Evolutionary conservation across 192 early-diverging fungal species (phyloP), one percentile per base, ranked within the genome.

Genomic region (Mortierella hygrophila): DNA sequence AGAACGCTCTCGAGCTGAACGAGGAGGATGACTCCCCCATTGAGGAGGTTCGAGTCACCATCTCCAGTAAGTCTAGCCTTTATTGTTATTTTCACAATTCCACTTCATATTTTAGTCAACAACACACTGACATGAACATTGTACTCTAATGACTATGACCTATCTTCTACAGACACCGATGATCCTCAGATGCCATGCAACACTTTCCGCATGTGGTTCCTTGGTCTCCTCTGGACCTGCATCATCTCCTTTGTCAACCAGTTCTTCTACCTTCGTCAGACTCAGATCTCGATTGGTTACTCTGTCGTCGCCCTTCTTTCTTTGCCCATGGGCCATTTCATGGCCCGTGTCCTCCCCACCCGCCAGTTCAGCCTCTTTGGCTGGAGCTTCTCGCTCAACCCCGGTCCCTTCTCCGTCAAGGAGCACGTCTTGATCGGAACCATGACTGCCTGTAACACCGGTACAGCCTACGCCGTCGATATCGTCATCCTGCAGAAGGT

Each of bases 351-450:
- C 18, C 85, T 92, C 32, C 91, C 91, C 7, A 83, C 82, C 6
- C 72, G 18, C 38, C 91, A 88, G 49, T 89, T 81, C 41, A 93
- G 89, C 75, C 88, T 93, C 57, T 89, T 92, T 71, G 82, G 82
- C 26, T 23, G n/a, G 41, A 49, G 2, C 3, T 76, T 21, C 68
- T 93, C 87, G 41, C 89, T 89, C 71, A 94, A 94, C 78, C 93
- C 93, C 42, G 93, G 93, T 13, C 82, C 89, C 35, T 94, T 94
- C 82, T 88, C 88, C 23, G 84, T 93, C 74, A 94, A 94, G 91
- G 92, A 92, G 75, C 92, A 92, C 70, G 83, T 81, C 74, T 18
- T 91, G 68, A 87, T 92, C 57, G 80, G 86, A 75, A 82, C 89
- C 70, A 85, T 89, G 83, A 74, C 75, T 0, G 55, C 74, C 44